These are phyloP conservation scores for Diphasiastrum complanatum DNA, from an alignment of 83 land plant species.

Conservation along the genomic window DNA sequence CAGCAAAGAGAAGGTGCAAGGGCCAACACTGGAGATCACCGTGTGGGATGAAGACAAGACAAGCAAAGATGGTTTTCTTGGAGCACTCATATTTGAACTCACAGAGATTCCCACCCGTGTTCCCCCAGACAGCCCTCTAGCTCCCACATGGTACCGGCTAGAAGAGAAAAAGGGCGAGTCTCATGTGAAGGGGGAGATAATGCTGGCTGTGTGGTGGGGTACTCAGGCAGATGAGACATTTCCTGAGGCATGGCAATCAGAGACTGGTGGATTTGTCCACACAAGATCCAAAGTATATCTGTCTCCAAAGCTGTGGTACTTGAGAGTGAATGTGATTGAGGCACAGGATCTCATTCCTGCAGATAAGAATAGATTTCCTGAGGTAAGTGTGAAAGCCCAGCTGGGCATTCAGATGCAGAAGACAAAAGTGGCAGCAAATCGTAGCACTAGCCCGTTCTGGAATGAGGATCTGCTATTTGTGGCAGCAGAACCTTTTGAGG, in stretches of 20 bases:
- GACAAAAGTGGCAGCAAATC: background rate
- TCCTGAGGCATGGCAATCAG: no score
- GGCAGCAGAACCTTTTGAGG: constrained; percentile 40
- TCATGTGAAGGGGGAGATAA: constrained; percentile 2
- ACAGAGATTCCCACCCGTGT: no score
- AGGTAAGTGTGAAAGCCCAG: background rate
- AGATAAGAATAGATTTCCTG: constrained; percentile 2
- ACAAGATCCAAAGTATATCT: background rate
- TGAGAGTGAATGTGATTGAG: constrained; percentile 12
- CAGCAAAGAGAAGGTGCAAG: no score
- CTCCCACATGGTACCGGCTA: no score
- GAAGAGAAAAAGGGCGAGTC: no score
- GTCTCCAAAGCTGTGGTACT: no score
- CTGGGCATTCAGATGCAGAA: background rate
- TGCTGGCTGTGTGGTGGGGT: constrained; percentile 10
- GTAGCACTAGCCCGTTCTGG: constrained; percentile 24
- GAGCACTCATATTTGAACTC: background rate
- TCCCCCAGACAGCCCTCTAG: no score
- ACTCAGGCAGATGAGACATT: no score
- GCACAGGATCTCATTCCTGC: no score
- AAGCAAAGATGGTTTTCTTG: no score
- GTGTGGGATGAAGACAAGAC: no score
- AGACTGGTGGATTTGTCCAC: constrained; percentile 1
- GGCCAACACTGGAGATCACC: no score
- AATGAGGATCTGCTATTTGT: constrained; percentile 44